These are phyloP conservation scores for Cladosporium sp. DNA, from an alignment of 2,329 filamentous ascomycete species.

Conservation along the genomic window DNA sequence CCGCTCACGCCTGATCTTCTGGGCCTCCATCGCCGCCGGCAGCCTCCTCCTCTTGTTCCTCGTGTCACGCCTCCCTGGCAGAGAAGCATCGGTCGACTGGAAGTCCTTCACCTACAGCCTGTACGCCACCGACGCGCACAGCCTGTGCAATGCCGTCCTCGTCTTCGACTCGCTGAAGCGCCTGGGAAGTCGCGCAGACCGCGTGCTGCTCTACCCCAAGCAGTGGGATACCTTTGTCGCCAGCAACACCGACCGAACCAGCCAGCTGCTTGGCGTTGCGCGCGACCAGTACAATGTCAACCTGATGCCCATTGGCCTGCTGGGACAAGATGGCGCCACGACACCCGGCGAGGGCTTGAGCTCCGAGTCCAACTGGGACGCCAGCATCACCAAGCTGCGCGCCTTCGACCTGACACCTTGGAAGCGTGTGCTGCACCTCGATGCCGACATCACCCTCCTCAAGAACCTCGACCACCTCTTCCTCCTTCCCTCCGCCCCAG, in stretches of 20 bases:
- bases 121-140: slow-evolving; percentile 40
- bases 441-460: slow-evolving; percentile 59
- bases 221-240: slow-evolving; percentile 29
- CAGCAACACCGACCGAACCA: slow-evolving; percentile 13
- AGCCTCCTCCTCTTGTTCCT: neutral
- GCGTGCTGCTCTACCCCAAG: slow-evolving; percentile 41
- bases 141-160: slow-evolving; percentile 42
- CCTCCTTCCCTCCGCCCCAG: slow-evolving; percentile 54
- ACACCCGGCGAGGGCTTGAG: slow-evolving; percentile 23
- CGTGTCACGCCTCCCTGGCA: neutral
- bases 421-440: slow-evolving; percentile 51
- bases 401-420: slow-evolving; percentile 65
- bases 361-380: slow-evolving; percentile 47
- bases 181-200: slow-evolving; percentile 38
- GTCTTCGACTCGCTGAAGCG: slow-evolving; percentile 38
- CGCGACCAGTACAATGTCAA: slow-evolving; percentile 48
- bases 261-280: slow-evolving; percentile 44
- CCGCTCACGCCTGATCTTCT: slow-evolving; percentile 7
- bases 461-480: slow-evolving; percentile 67
- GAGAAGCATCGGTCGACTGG: slow-evolving; percentile 28
- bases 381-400: slow-evolving; percentile 63
- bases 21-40: neutral
- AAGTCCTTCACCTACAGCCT: slow-evolving; percentile 40
- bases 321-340: slow-evolving; percentile 22
- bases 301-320: slow-evolving; percentile 40